A percentile compares a stretch with the other conserved stretches of the same genome.
Conservation (phyloP, 805 yeast genomes). For the Yarrowia sp. region DNA sequence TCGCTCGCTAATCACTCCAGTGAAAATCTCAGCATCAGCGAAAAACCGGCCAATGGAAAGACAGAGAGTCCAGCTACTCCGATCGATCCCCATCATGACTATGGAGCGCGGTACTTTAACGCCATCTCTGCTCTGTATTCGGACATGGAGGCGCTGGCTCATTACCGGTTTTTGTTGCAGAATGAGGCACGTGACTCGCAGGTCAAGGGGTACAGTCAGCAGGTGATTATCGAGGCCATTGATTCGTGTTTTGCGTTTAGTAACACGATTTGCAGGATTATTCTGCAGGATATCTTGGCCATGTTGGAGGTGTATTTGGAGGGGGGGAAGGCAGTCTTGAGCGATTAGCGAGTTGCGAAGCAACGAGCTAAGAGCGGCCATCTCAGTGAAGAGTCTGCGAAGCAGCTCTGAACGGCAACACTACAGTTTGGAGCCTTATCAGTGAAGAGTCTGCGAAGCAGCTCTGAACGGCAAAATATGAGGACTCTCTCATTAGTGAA, state of each 20-base stretch:
- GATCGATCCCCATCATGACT: slow-evolving; percentile 20
- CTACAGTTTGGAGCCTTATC: too few relatives aligned
- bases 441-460: too few relatives aligned
- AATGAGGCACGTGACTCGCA: slow-evolving; percentile 28
- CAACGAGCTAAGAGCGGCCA: too few relatives aligned
- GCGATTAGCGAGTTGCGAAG: neutral
- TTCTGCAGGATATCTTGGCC: slow-evolving; percentile 32
- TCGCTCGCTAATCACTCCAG: slow-evolving; percentile 15
- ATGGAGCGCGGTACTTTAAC: slow-evolving; percentile 33
- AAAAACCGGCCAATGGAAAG: neutral
- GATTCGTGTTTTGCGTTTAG: slow-evolving; percentile 26
- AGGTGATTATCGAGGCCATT: slow-evolving; percentile 17
- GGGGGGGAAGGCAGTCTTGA: slow-evolving; percentile 22
- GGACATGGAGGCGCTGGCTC: slow-evolving; percentile 36
- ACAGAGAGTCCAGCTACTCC: neutral
- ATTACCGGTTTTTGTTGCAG: slow-evolving; percentile 29
- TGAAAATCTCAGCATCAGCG: neutral
- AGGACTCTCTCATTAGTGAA: too few relatives aligned
- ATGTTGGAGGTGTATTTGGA: slow-evolving; percentile 38
- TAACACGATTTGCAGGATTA: slow-evolving; percentile 17
- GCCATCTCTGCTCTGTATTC: slow-evolving; percentile 35
- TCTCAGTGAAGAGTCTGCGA: too few relatives aligned
- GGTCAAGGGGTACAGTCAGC: slow-evolving; percentile 5
- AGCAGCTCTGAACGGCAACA: too few relatives aligned
- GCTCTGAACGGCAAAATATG: too few relatives aligned